These are phyloP conservation scores for Leccinum broughii DNA, from an alignment of 768 basidiomycete genomes.

Conservation along the genomic window DNA sequence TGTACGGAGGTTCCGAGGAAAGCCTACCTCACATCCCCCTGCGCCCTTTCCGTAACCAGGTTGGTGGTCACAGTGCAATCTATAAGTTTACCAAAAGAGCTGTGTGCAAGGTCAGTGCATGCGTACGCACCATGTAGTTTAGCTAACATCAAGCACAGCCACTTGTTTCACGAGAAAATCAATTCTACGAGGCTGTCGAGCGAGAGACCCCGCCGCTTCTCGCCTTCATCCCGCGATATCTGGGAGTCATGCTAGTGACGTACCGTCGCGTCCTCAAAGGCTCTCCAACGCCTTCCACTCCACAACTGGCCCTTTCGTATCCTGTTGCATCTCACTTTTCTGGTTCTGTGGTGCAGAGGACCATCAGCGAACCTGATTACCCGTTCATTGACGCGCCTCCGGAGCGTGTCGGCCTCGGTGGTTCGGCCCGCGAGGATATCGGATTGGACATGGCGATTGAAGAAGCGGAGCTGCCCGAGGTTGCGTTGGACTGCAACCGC, in stretches of 20 bases:
- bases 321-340: constrained; percentile 24
- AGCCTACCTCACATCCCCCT: constrained; percentile 86
- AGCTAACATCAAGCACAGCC: constrained; percentile 54
- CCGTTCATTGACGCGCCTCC: constrained; percentile 5
- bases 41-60: constrained; percentile 95
- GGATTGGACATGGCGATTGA: constrained; percentile 49
- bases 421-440: constrained; percentile 29
- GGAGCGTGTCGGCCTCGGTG: neutral
- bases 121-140: neutral
- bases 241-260: constrained; percentile 98
- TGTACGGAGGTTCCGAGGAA: constrained; percentile 52
- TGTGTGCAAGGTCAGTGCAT: constrained; percentile 87
- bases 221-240: constrained; percentile 94
- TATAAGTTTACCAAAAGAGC: constrained; percentile 98
- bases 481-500: constrained; percentile 86
- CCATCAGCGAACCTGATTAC: constrained; percentile 28
- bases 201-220: constrained; percentile 89
- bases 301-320: constrained; percentile 13
- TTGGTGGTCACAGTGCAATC: constrained; percentile 95
- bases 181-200: constrained; percentile 98
- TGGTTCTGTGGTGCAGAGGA: constrained; percentile 30
- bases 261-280: constrained; percentile 76
- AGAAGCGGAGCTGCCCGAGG: constrained; percentile 91
- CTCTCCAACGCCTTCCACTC: constrained; percentile 24
- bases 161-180: constrained; percentile 92